A percentile compares a stretch with the other conserved stretches of the same genome.
These are phyloP conservation scores for Cantharellus anzutake DNA, from an alignment of 768 basidiomycete genomes.

Conservation along the genomic window DNA sequence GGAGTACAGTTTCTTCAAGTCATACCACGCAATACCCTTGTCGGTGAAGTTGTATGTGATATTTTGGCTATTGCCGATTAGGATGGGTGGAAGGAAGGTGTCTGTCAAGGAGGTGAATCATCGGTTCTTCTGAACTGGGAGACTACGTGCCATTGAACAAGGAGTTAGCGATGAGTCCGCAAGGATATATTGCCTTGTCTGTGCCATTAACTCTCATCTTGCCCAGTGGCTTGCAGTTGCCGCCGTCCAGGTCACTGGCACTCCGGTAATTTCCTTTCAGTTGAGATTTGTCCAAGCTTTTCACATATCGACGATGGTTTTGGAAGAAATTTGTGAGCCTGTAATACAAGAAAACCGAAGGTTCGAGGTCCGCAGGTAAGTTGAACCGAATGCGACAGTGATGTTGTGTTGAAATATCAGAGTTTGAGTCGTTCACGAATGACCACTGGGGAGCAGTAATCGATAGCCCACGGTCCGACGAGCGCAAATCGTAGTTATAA, in stretches of 20 bases:
- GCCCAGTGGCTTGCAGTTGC: constrained; percentile 85
- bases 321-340: constrained; percentile 93
- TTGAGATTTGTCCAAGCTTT: constrained; percentile 72
- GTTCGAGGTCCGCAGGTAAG: constrained; percentile 53
- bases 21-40: constrained; percentile 85
- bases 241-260: constrained; percentile 29
- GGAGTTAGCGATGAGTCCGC: constrained; percentile 94
- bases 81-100: constrained; percentile 47
- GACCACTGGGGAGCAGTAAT: constrained; percentile 49
- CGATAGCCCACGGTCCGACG: constrained; percentile 29
- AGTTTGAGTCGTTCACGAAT: constrained; percentile 35
- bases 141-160: constrained; percentile 65
- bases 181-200: constrained; percentile 61
- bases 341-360: constrained; percentile 84
- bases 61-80: constrained; percentile 27
- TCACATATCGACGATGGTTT: constrained; percentile 95
- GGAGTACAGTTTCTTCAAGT: constrained; percentile 81
- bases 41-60: constrained; percentile 54
- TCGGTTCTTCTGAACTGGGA: neutral
- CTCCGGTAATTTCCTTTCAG: constrained; percentile 52
- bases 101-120: constrained; percentile 27
- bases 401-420: constrained; percentile 22
- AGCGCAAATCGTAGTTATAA: constrained; percentile 45
- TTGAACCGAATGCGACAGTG: constrained; percentile 67
- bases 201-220: constrained; percentile 19